A percentile compares a stretch with the other conserved stretches of the same genome.
Conservation (phyloP, 208 protist species). For the Trypanosoma platydactyli region DNA sequence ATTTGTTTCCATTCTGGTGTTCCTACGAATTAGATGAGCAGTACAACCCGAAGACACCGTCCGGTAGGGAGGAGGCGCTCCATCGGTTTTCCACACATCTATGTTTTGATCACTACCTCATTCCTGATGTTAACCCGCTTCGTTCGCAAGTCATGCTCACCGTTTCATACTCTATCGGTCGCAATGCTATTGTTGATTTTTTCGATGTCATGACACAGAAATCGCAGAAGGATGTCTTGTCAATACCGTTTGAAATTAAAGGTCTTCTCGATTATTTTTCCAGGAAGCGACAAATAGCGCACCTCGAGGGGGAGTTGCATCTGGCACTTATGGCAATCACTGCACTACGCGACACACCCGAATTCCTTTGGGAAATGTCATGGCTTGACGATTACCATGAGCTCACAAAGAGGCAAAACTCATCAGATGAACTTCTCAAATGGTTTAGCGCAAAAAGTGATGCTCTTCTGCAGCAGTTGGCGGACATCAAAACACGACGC, state of each 20-base stretch:
- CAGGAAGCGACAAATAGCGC: conserved; percentile 40
- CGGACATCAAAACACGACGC: conserved; percentile 54
- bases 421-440: conserved; percentile 44
- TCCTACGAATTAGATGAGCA: conserved; percentile 58
- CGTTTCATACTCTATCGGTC: conserved; percentile 58
- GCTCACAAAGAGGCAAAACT: conserved; percentile 55
- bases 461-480: conserved; percentile 64
- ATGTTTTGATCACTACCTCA: conserved; percentile 76
- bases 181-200: conserved; percentile 60
- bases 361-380: conserved; percentile 75
- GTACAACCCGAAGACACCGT: conserved; percentile 21
- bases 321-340: conserved; percentile 54
- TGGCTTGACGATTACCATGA: conserved; percentile 68
- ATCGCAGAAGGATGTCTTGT: conserved; percentile 52
- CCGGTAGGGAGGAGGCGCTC: conserved; percentile 36
- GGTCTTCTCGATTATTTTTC: conserved; percentile 73
- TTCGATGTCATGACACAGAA: conserved; percentile 63
- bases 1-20: conserved; percentile 70
- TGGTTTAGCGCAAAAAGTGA: conserved; percentile 69
- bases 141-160: conserved; percentile 68
- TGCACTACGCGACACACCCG: conserved; percentile 54
- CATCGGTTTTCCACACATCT: conserved; percentile 52
- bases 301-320: conserved; percentile 58
- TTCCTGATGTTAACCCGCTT: conserved; percentile 39
- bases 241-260: conserved; percentile 51